Evolutionary conservation across 2,329 filamentous ascomycete species (phyloP).

Genomic region (Cladosporium oxysporum): DNA sequence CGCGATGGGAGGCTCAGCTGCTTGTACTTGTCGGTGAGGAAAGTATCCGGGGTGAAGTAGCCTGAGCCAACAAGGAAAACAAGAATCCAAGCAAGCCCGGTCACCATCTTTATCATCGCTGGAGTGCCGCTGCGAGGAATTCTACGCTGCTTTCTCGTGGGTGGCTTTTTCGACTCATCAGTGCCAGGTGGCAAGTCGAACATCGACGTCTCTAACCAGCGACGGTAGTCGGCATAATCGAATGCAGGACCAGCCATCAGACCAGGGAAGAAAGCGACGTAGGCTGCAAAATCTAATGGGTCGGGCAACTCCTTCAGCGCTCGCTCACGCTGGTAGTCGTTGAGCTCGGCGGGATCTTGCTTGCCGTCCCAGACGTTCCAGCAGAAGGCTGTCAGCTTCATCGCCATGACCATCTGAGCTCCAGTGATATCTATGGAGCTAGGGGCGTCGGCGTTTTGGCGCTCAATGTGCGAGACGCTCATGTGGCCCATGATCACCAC

Average conservation of each 20-base stretch:
- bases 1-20: constrained; percentile 69
- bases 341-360: constrained; percentile 75
- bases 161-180: constrained; percentile 82
- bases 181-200: constrained; percentile 80
- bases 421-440: constrained; percentile 80
- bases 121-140: constrained; percentile 90
- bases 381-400: constrained; percentile 95
- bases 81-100: constrained; percentile 77
- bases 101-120: constrained; percentile 72
- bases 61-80: constrained; percentile 72
- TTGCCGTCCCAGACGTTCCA: constrained; percentile 97
- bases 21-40: constrained; percentile 68
- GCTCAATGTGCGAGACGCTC: constrained; percentile 83
- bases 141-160: constrained; percentile 83
- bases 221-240: constrained; percentile 88
- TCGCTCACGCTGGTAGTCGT: constrained; percentile 81
- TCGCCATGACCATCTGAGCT: constrained; percentile 96
- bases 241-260: constrained; percentile 89
- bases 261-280: constrained; percentile 92
- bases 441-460: constrained; percentile 70
- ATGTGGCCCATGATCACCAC: constrained; percentile 94
- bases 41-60: constrained; percentile 64
- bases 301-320: constrained; percentile 73
- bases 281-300: constrained; percentile 80
- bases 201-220: constrained; percentile 92